These are phyloP conservation scores for Lithohypha guttulata DNA, from an alignment of 2,329 filamentous ascomycete species.

Conservation along the genomic window DNA sequence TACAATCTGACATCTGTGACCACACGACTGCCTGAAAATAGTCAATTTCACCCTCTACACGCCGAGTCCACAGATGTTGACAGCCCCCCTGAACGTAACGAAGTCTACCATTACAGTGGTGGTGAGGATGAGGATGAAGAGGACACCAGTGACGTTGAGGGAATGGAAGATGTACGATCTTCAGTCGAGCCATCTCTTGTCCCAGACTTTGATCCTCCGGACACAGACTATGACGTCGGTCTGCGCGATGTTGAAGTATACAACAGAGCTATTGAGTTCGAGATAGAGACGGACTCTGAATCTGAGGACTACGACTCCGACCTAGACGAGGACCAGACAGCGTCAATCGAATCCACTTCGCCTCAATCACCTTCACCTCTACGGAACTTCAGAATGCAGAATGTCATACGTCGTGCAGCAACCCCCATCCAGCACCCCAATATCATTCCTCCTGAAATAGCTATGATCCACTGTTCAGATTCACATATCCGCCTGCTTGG, in stretches of 20 bases:
- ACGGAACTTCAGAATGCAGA: neutral
- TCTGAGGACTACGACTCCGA: conserved; percentile 11
- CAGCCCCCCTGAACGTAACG: conserved; percentile 11
- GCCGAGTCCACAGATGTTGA: conserved; percentile 14
- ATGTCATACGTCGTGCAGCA: conserved; percentile 1
- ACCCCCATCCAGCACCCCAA: conserved; percentile 6
- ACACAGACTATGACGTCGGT: neutral
- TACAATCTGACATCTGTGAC: conserved; percentile 20
- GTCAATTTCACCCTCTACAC: conserved; percentile 15
- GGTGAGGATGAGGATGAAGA: conserved; percentile 14
- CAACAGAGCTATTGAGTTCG: neutral
- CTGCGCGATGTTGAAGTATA: conserved; percentile 5
- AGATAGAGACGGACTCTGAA: conserved; percentile 7
- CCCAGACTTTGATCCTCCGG: neutral
- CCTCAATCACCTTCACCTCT: neutral
- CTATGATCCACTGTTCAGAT: conserved; percentile 18
- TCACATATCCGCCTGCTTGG: conserved; percentile 19
- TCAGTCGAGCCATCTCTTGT: neutral
- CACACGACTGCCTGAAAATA: conserved; percentile 17
- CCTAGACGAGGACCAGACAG: conserved; percentile 4
- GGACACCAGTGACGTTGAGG: neutral
- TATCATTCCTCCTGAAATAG: conserved; percentile 14
- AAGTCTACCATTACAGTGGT: conserved; percentile 3
- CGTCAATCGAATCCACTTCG: neutral
- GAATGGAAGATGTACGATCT: conserved; percentile 7